Conservation (phyloP, 1,139 yeast species). For the Protomyces gravidus region DNA sequence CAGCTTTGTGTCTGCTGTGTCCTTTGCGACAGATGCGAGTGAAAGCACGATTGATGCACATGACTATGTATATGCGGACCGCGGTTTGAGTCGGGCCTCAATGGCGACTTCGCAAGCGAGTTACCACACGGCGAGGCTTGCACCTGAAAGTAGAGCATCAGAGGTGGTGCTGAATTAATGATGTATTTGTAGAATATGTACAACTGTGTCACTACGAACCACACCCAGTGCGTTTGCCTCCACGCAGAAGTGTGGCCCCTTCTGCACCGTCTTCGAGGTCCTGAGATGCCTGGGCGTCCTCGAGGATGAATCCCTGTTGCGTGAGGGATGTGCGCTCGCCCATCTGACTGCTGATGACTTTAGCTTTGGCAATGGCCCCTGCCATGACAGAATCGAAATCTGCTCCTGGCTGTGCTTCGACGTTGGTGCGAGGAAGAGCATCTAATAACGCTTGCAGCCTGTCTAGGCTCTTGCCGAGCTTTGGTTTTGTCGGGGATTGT, state of each 20-base stretch:
- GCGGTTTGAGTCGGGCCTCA: background rate
- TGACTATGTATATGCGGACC: background rate
- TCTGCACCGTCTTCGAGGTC: slow-evolving; percentile 27
- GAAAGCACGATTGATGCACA: background rate
- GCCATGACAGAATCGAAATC: slow-evolving; percentile 38
- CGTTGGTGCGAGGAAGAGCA: slow-evolving; percentile 38
- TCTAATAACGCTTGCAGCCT: slow-evolving; percentile 32
- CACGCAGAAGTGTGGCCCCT: slow-evolving; percentile 6
- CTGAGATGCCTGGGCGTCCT: background rate
- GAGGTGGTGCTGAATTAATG: background rate
- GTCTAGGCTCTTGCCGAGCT: slow-evolving; percentile 31
- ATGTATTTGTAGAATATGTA: too few relatives aligned
- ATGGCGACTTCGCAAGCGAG: background rate
- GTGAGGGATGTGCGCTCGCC: slow-evolving; percentile 31
- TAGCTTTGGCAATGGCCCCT: slow-evolving; percentile 39
- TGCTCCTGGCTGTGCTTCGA: slow-evolving; percentile 38
- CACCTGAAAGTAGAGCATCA: background rate
- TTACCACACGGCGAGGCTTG: background rate
- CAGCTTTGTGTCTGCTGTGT: background rate
- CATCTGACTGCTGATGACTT: slow-evolving; percentile 37
- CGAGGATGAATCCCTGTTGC: slow-evolving; percentile 11
- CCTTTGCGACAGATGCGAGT: background rate
- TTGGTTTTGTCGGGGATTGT: background rate
- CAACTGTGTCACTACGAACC: background rate
- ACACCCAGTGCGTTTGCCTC: slow-evolving; percentile 6